These are phyloP conservation scores for Astraeus odoratus DNA, from an alignment of 768 basidiomycete species.

Conservation along the genomic window DNA sequence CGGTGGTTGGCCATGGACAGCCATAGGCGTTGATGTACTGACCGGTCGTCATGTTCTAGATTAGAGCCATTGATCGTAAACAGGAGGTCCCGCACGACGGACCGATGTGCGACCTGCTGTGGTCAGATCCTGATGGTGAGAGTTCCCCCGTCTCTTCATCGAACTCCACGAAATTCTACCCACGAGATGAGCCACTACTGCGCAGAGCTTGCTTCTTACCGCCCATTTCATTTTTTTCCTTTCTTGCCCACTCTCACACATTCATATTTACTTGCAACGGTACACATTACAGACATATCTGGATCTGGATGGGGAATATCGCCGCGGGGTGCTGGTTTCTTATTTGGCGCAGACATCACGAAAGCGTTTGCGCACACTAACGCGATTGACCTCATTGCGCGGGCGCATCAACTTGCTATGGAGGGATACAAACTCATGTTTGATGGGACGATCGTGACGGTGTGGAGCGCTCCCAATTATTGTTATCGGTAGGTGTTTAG, in stretches of 20 bases:
- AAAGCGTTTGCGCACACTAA: conserved; percentile 88
- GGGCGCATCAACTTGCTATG: conserved; percentile 97
- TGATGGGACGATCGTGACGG: conserved; percentile 89
- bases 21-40: no score
- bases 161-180: neutral
- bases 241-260: neutral
- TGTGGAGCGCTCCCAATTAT: conserved; percentile 98
- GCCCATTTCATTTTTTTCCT: neutral
- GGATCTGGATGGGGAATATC: conserved; percentile 94
- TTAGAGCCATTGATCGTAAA: conserved; percentile 90
- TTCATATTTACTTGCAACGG: neutral
- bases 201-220: neutral
- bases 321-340: conserved; percentile 93
- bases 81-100: conserved; percentile 99
- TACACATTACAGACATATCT: conserved; percentile 54
- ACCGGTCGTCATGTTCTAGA: conserved; percentile 38
- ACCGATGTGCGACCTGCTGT: conserved; percentile 97
- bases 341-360: conserved; percentile 91
- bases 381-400: conserved; percentile 88
- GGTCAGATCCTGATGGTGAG: conserved; percentile 98
- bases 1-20: neutral
- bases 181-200: neutral
- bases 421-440: conserved; percentile 98
- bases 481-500: conserved; percentile 75
- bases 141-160: conserved; percentile 21